Evolutionary conservation across 2,329 filamentous ascomycete species (phyloP).

Genomic region (Dothideomycetes sp.): DNA sequence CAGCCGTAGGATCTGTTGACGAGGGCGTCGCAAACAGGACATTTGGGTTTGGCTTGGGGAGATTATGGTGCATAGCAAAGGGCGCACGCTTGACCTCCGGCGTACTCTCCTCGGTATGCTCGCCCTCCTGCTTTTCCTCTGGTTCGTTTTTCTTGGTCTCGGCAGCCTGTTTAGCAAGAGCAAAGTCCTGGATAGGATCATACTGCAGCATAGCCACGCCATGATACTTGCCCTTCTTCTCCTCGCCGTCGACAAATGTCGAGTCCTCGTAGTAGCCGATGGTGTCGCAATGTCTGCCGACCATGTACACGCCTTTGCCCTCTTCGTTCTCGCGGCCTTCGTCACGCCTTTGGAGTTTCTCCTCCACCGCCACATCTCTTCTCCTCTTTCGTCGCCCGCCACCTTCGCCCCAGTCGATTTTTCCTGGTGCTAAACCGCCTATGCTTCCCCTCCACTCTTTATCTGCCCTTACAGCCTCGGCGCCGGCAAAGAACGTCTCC

Average conservation of each 20-base stretch:
- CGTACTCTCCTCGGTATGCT: background rate
- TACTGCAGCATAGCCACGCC: conserved; percentile 14
- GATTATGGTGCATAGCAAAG: conserved; percentile 18
- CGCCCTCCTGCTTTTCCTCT: too few species aligned
- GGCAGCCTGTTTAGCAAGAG: conserved; percentile 2
- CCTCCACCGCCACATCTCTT: too few species aligned
- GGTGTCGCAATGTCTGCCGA: conserved; percentile 16
- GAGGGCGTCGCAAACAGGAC: conserved; percentile 12
- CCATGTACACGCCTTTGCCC: conserved; percentile 21
- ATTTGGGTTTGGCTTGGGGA: conserved; percentile 20
- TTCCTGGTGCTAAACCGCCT: too few species aligned
- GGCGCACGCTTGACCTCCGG: conserved; percentile 3
- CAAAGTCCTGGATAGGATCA: conserved; percentile 9
- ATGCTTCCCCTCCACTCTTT: too few species aligned
- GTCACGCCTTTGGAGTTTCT: too few species aligned
- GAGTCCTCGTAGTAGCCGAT: conserved; percentile 9
- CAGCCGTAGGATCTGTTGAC: conserved; percentile 9
- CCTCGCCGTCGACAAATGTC: too few species aligned
- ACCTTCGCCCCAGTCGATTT: too few species aligned
- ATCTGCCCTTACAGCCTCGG: too few species aligned
- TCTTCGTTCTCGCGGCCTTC: too few species aligned
- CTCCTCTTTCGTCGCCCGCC: too few species aligned
- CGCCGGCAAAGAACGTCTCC: conserved; percentile 33
- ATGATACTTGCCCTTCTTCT: conserved; percentile 2
- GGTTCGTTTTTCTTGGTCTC: conserved; percentile 5